A percentile compares a stretch with the other conserved stretches of the same genome.
phyloP scores from a whole-genome alignment of 352 stramenopile genomes.

The Phytopythium cucurbitacearum region DNA sequence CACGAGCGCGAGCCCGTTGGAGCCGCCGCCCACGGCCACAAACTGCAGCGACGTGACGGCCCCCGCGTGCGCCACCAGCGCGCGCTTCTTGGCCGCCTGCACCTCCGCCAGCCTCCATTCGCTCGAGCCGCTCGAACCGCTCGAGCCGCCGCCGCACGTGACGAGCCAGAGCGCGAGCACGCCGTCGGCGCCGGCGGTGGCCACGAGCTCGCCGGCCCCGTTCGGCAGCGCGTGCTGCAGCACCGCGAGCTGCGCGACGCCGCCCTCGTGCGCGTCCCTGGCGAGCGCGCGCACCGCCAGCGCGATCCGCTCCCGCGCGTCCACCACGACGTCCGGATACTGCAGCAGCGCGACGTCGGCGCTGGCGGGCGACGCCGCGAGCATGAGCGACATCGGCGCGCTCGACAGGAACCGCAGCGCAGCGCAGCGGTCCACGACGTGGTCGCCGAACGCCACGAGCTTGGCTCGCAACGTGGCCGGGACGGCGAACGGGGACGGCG shows the following conservation, averaged over 20 bases:
- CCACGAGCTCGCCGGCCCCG: conserved; percentile 44
- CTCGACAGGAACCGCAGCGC: conserved; percentile 38
- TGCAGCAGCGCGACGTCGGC: conserved; percentile 49
- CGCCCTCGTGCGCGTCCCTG: conserved; percentile 47
- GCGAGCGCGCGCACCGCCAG: conserved; percentile 51
- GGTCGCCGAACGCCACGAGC: conserved; percentile 42
- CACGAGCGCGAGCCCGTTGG: conserved; percentile 41
- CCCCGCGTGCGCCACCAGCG: conserved; percentile 42
- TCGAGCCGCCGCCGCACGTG: conserved; percentile 17
- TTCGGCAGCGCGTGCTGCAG: conserved; percentile 38
- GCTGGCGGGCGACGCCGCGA: conserved; percentile 27
- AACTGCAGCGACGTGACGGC: conserved; percentile 59
- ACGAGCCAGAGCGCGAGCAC: conserved; percentile 71
- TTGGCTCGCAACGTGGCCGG: conserved; percentile 29
- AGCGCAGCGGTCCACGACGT: conserved; percentile 31
- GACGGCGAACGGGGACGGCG: conserved; percentile 10
- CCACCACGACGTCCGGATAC: conserved; percentile 42
- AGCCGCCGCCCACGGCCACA: conserved; percentile 14
- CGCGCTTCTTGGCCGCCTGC: conserved; percentile 65
- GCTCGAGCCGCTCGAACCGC: neutral
- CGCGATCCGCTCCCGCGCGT: conserved; percentile 41
- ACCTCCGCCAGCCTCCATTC: conserved; percentile 58
- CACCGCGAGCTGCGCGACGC: conserved; percentile 42
- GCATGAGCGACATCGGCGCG: conserved; percentile 44
- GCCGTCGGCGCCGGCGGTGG: conserved; percentile 59